Conservation (phyloP, 805 yeast species). For the Priceomyces haplophilus region DNA sequence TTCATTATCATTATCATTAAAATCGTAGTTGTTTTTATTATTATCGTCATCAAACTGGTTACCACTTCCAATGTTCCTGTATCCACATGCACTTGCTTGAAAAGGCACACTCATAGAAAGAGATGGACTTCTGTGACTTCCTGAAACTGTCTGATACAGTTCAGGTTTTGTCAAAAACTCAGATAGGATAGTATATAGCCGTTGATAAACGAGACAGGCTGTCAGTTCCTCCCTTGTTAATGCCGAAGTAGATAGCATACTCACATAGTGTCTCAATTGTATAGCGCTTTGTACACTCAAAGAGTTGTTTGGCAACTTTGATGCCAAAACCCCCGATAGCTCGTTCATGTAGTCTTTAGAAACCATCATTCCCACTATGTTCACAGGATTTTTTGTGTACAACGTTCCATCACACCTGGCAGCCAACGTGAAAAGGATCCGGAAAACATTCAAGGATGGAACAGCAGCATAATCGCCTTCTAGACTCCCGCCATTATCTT, state of each 20-base stretch:
- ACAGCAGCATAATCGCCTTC: constrained; percentile 10
- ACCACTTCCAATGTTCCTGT: too few relatives aligned
- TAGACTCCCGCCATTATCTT: not conserved
- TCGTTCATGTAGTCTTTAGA: constrained; percentile 18
- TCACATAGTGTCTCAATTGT: constrained; percentile 2
- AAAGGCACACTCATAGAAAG: too few relatives aligned
- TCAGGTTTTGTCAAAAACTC: constrained; percentile 4
- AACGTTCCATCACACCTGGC: constrained; percentile 25
- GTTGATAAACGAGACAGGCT: not conserved
- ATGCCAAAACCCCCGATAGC: constrained; percentile 19
- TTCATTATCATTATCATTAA: too few relatives aligned
- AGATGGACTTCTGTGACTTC: too few relatives aligned
- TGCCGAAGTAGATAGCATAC: not conserved
- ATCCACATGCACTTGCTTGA: too few relatives aligned
- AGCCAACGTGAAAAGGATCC: constrained; percentile 31
- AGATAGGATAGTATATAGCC: not conserved
- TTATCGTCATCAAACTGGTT: too few relatives aligned
- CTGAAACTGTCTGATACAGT: not conserved
- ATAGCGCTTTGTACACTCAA: constrained; percentile 18
- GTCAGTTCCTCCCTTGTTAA: not conserved
- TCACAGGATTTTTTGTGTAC: constrained; percentile 19
- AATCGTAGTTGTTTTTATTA: too few relatives aligned
- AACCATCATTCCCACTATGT: constrained; percentile 19
- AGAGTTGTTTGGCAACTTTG: constrained; percentile 16
- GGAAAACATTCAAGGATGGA: constrained; percentile 27